Conservation (phyloP, 805 yeast genomes). For the Schwanniomyces vanrijiae region DNA sequence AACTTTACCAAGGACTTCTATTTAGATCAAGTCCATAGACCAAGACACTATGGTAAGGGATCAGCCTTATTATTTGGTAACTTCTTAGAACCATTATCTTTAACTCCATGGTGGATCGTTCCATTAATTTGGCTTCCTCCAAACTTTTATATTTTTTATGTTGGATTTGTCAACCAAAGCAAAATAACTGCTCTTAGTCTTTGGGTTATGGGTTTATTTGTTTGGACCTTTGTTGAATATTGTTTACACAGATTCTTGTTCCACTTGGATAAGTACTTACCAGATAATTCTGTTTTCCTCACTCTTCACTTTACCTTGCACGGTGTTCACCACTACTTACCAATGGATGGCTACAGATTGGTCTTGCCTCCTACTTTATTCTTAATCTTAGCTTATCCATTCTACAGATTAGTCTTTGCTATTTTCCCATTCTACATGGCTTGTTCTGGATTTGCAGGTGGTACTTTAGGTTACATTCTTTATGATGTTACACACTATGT, state of each 20-base stretch:
- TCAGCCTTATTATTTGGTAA: conserved; percentile 96
- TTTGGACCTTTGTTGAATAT: conserved; percentile 94
- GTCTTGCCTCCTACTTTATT: conserved; percentile 97
- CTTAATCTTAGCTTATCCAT: conserved; percentile 69
- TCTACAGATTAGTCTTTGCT: conserved; percentile 73
- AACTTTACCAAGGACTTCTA: conserved; percentile 85
- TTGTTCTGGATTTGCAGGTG: conserved; percentile 93
- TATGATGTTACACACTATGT: conserved; percentile 95
- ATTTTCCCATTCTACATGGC: conserved; percentile 82
- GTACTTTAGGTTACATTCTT: conserved; percentile 86
- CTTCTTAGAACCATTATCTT: conserved; percentile 85
- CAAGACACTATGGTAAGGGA: conserved; percentile 96
- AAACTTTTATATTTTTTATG: conserved; percentile 59
- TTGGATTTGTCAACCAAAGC: conserved; percentile 56
- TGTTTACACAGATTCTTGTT: conserved; percentile 84
- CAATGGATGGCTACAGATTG: conserved; percentile 91
- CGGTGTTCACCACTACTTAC: conserved; percentile 95
- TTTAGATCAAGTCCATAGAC: conserved; percentile 94
- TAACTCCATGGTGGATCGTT: conserved; percentile 94
- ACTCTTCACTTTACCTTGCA: conserved; percentile 88
- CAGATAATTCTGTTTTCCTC: conserved; percentile 72
- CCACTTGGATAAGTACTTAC: conserved; percentile 87
- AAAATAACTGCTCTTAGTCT: conserved; percentile 49
- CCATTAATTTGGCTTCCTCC: conserved; percentile 88
- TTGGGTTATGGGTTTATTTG: conserved; percentile 78